phyloP scores from a whole-genome alignment of 371 early-diverging fungal species.

The Funneliformis caledonium region DNA sequence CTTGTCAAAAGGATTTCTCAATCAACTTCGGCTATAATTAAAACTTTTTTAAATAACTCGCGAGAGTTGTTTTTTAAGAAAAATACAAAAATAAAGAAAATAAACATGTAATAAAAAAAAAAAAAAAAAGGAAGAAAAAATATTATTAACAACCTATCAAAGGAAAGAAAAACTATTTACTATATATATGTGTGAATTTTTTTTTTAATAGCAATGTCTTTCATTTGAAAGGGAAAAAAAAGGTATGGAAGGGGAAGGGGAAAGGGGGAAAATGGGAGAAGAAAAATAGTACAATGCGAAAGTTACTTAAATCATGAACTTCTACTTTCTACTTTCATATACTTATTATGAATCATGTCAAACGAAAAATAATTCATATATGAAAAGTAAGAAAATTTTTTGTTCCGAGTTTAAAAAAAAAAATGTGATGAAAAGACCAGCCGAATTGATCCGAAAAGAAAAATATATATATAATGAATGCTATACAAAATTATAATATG shows the following conservation, averaged over 20 bases:
- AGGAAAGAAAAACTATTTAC: background rate
- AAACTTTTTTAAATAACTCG: background rate
- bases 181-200: background rate
- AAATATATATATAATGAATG: background rate
- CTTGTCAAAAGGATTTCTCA: no score
- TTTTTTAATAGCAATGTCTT: background rate
- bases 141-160: background rate
- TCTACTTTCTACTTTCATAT: no score
- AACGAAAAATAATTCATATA: background rate
- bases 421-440: background rate
- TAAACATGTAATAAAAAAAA: background rate
- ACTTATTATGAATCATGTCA: background rate
- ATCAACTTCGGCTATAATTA: no score
- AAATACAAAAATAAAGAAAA: background rate
- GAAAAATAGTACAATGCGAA: background rate
- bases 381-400: background rate
- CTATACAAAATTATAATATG: background rate
- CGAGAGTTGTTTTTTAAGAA: background rate
- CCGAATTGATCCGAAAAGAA: background rate
- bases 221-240: background rate
- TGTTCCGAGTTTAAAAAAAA: background rate
- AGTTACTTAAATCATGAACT: background rate
- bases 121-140: background rate
- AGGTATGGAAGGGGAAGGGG: no score
- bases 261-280: no score